Evolutionary conservation across 176 grass and related monocot genomes (phyloP), one percentile per base, ranked within the genome.

Genomic region (Guadua angustifolia): DNA sequence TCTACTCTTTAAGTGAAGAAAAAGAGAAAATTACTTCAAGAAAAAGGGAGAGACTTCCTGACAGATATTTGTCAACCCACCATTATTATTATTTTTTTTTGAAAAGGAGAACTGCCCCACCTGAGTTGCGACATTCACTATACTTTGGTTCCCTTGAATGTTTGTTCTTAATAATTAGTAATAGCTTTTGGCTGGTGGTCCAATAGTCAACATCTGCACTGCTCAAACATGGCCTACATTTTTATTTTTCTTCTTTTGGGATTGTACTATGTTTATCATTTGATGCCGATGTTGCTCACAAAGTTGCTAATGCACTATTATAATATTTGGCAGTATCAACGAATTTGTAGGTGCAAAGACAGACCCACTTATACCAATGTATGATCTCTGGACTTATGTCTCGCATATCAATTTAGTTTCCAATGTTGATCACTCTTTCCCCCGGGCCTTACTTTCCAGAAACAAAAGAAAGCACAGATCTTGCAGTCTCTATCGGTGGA

Each of bases 351-450:
- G 91, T 63, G 79, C 85, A 61, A 92, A 89, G 73, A 68, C 79
- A 18, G 94, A 97, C 79, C 94, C 91, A 5, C 80, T 97, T 39
- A 88, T 94, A 67, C 89, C 89, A 84, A 63, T 92, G 94, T 97
- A 97, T 82, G 85, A 60, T 66, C 71, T 70, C 77, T 88, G 50
- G 11, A 86, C 47, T 87, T 69, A n/a, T 66, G 9, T 92, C 73
- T 69, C 66, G 56, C 76, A 59, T 73, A 47, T 66, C 40, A 57
- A 57, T 40, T 72, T 29, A 70, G 36, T 58, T 2, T 19, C 18
- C 14, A 50, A 39, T 58, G 46, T 38, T 87, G 35, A 62, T 70
- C 29, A 42, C 40, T 81, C 6, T 84, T 21, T 58, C 73, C 19
- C 7, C 43, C 38, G 29, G 19, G 21, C 16, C 21, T 18, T 80